Conservation (phyloP, 2,329 filamentous ascomycete genomes). For the Calonectria hongkongensis region DNA sequence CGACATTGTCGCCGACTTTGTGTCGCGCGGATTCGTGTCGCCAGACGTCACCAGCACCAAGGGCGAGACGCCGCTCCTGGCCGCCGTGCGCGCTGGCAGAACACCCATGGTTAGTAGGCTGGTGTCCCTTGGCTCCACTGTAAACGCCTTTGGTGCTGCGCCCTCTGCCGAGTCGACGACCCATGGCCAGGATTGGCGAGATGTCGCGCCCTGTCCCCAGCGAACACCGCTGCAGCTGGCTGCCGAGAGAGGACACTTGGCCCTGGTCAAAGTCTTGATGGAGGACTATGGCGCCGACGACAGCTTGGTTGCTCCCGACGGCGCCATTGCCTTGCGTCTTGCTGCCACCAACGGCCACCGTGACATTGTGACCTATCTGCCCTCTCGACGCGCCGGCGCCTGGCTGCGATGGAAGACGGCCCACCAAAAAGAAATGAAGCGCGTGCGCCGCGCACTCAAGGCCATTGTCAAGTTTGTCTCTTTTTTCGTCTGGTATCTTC, state of each 20-base stretch:
- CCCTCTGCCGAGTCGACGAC: background rate
- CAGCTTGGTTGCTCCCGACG: slow-evolving; percentile 65
- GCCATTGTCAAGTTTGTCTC: slow-evolving; percentile 52
- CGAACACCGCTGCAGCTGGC: slow-evolving; percentile 68
- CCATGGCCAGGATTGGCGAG: background rate
- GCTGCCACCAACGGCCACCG: slow-evolving; percentile 64
- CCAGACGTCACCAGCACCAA: slow-evolving; percentile 58
- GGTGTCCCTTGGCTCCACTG: slow-evolving; percentile 59
- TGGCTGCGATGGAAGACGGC: slow-evolving; percentile 61
- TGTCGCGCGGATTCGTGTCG: slow-evolving; percentile 60
- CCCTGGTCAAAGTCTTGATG: slow-evolving; percentile 64
- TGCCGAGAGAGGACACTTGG: slow-evolving; percentile 62
- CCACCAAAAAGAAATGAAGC: slow-evolving; percentile 56
- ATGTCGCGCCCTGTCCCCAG: slow-evolving; percentile 45
- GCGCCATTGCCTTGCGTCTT: slow-evolving; percentile 66
- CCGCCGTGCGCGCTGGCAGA: slow-evolving; percentile 57
- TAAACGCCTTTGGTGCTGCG: slow-evolving; percentile 54
- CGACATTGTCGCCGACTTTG: slow-evolving; percentile 56
- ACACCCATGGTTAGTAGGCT: slow-evolving; percentile 59
- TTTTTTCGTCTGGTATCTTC: slow-evolving; percentile 57
- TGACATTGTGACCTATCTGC: slow-evolving; percentile 66
- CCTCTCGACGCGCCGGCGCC: slow-evolving; percentile 61
- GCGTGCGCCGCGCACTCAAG: slow-evolving; percentile 48
- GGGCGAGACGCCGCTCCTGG: slow-evolving; percentile 61
- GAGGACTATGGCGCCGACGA: slow-evolving; percentile 65